phyloP scores from a whole-genome alignment of 208 protist genomes.

The Herpetomonas samuelpessoai region DNA sequence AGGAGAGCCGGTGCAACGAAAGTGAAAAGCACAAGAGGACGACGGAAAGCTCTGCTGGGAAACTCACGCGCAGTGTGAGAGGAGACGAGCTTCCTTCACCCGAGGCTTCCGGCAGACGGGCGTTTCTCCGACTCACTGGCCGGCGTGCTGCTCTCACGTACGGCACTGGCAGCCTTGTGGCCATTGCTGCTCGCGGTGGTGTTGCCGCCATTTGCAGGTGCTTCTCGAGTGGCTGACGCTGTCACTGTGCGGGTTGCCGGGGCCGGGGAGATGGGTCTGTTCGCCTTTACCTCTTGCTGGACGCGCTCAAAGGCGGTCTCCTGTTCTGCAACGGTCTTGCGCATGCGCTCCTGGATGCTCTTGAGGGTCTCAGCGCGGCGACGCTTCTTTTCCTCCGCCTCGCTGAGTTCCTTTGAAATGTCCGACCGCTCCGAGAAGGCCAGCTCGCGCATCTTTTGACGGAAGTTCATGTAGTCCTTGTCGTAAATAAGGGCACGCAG shows the following conservation, averaged over 20 bases:
- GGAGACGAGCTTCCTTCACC: too few species aligned
- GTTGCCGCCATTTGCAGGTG: too few species aligned
- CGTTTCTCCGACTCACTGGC: too few species aligned
- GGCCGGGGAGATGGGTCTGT: neutral
- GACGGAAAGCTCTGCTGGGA: too few species aligned
- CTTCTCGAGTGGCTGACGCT: too few species aligned
- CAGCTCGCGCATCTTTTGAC: conserved; percentile 51
- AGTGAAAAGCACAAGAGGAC: too few species aligned
- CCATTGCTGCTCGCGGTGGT: too few species aligned
- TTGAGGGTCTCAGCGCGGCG: conserved; percentile 42
- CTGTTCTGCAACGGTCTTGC: conserved; percentile 51
- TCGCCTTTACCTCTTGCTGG: conserved; percentile 20
- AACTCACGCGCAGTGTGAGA: too few species aligned
- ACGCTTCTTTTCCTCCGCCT: conserved; percentile 57
- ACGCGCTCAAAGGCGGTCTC: conserved; percentile 48
- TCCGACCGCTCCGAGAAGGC: conserved; percentile 47
- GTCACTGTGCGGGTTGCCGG: too few species aligned
- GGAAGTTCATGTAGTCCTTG: conserved; percentile 69
- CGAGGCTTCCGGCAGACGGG: too few species aligned
- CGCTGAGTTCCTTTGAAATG: conserved; percentile 59
- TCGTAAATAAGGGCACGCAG: conserved; percentile 59
- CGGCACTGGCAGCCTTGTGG: too few species aligned
- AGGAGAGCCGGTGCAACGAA: neutral
- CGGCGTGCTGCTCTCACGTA: too few species aligned
- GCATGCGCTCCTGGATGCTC: conserved; percentile 43